Percentiles rank a stretch among this genome's conserved stretches.
Evolutionary conservation across 2,329 filamentous ascomycete species (phyloP).

Genomic region (Chrysoporthe deuterocubensis): DNA sequence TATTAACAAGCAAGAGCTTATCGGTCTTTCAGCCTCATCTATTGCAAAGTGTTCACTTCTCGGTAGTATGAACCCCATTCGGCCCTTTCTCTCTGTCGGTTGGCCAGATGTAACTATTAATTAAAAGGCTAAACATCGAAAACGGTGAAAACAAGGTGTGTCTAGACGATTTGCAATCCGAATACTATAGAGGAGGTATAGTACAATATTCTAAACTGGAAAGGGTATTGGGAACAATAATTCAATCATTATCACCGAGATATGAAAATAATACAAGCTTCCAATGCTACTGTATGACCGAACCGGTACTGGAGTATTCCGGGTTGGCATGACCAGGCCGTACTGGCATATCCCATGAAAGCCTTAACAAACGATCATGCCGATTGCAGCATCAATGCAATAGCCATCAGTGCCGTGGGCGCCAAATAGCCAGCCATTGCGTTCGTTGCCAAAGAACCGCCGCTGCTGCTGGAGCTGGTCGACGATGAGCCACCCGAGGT

Average conservation of each 20-base stretch:
- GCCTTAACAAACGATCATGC: not conserved
- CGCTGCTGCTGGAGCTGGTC: slow-evolving; percentile 9
- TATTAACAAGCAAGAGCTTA: not conserved
- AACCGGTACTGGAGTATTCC: not conserved
- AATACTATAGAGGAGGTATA: not conserved
- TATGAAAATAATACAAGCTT: not conserved
- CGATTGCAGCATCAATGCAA: not conserved
- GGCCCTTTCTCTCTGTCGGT: not conserved
- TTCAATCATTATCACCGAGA: not conserved
- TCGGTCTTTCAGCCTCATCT: not conserved
- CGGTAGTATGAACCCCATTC: not conserved
- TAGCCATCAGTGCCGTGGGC: not conserved
- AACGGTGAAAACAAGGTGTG: not conserved
- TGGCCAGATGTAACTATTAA: too few relatives aligned
- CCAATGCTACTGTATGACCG: not conserved
- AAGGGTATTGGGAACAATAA: not conserved
- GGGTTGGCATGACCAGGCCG: too few relatives aligned
- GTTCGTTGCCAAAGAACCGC: not conserved
- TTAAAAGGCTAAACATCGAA: not conserved
- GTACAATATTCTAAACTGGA: not conserved
- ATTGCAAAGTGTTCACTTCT: not conserved
- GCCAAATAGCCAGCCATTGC: not conserved
- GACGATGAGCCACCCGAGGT: slow-evolving; percentile 13
- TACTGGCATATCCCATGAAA: not conserved
- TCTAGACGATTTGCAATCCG: not conserved